Evolutionary conservation across 768 basidiomycete genomes (phyloP), one percentile per base, ranked within the genome.

Genomic region (Leccinum imitatum): DNA sequence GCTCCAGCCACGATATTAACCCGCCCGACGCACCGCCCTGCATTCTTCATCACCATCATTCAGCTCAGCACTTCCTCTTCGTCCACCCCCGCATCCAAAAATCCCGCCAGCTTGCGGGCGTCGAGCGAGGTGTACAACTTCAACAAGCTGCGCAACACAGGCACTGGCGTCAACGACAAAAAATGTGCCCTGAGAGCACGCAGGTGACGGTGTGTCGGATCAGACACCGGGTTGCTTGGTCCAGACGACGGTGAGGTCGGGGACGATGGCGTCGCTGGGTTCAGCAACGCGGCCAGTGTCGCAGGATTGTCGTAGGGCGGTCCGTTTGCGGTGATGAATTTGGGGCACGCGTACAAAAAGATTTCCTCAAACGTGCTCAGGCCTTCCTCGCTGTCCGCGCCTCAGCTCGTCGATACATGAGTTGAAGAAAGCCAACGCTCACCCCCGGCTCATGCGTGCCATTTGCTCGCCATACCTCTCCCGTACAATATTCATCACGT

Each of bases 11-110:
- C 39, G 1, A 65, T 60, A 58, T 73, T 77, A 52, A 73, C 69
- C 2, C 71, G 68, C 1, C 69, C 90, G 81, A 71, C 85, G 59
- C 90, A 91, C 68, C 93, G 81, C 66, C 90, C 91, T 0, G 87
- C 86, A 63, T 90, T 87, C 79, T 99, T 98, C 77, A 97, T 84
- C 48, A 93, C 87, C 94, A 98, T 97, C 82, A 98, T 84, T 82
- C 96, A 91, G 76, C 95, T 91, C 59, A 99, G 81, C 69, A 98
- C 89, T 73, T 91, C 90, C 71, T 98, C 96, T 76, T 98, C 96
- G 63, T 91, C 91, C 48, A 84, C 86, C 0, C 71, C 73, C 2
- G 67, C 54, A 61, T 94, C 93, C 50, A 96, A 78, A 83, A 98
- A 97, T 65, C 87, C 87, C 1, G 95, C 89, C 27, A 99, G 83